Evolutionary conservation across 2,329 filamentous ascomycete species (phyloP).

Genomic region (Phialophora tarda): DNA sequence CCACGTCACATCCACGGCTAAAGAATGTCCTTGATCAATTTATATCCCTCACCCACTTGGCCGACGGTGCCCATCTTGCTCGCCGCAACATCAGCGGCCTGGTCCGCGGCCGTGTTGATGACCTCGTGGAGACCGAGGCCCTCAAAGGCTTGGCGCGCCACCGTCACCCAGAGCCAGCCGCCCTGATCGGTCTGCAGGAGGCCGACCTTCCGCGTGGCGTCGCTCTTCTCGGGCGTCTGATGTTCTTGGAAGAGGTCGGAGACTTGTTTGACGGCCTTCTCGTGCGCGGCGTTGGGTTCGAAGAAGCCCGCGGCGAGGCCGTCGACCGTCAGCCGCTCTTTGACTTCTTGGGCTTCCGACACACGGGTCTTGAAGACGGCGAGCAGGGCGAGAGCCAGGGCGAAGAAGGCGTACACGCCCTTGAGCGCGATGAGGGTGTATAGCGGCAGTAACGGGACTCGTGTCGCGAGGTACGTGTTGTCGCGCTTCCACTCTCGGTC

Average conservation of each 20-base stretch:
- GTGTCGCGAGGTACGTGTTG: constrained; percentile 31
- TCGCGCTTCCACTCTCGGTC: constrained; percentile 29
- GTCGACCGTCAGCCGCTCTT: constrained; percentile 36
- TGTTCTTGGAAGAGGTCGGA: constrained; percentile 30
- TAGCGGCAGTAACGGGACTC: constrained; percentile 29
- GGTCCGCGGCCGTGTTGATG: neutral
- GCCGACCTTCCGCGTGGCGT: constrained; percentile 34
- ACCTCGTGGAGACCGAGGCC: constrained; percentile 5
- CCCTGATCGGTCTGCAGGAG: constrained; percentile 29
- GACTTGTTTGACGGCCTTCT: constrained; percentile 26
- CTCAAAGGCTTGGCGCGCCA: neutral
- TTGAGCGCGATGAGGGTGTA: constrained; percentile 36
- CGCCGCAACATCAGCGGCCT: constrained; percentile 7
- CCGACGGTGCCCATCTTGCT: neutral
- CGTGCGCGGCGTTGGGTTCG: constrained; percentile 25
- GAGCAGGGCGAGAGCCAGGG: constrained; percentile 29
- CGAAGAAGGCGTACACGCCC: constrained; percentile 33
- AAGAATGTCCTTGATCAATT: constrained; percentile 19
- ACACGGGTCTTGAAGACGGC: constrained; percentile 27
- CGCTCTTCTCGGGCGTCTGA: constrained; percentile 12
- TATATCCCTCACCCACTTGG: constrained; percentile 5
- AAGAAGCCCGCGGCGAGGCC: constrained; percentile 36
- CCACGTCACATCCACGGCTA: neutral
- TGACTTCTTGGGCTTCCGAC: constrained; percentile 32
- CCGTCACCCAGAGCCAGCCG: constrained; percentile 31